Conservation (phyloP, 768 basidiomycete genomes). For the Mycena capillaripes region DNA sequence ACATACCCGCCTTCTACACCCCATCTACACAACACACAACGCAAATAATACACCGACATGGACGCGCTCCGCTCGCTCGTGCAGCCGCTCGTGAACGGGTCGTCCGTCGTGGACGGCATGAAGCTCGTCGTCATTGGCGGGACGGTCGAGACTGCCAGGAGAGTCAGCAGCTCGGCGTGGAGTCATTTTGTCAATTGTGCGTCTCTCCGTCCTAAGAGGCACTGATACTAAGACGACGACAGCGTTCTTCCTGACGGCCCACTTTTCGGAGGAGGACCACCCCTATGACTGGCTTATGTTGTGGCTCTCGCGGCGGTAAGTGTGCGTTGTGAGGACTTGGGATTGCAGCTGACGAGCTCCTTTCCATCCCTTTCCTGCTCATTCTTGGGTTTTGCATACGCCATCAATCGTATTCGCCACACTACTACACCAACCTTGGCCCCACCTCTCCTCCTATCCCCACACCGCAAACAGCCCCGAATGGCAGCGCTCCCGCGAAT, state of each 20-base stretch:
- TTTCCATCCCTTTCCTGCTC: not conserved
- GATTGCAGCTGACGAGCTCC: not conserved
- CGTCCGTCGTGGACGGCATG: slow-evolving; percentile 89
- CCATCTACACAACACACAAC: no score
- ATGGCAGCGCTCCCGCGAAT: slow-evolving; percentile 91
- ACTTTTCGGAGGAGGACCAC: slow-evolving; percentile 92
- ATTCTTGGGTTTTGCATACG: not conserved
- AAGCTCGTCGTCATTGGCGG: slow-evolving; percentile 92
- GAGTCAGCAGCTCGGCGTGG: slow-evolving; percentile 89
- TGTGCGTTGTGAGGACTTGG: not conserved
- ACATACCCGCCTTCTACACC: no score
- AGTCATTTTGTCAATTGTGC: slow-evolving; percentile 70
- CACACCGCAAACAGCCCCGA: slow-evolving; percentile 59
- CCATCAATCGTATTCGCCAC: not conserved
- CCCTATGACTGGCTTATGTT: slow-evolving; percentile 95
- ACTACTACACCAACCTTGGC: not conserved
- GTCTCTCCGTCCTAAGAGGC: slow-evolving; percentile 4
- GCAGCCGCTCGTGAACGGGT: slow-evolving; percentile 84
- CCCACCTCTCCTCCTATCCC: not conserved
- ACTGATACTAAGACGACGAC: slow-evolving; percentile 31
- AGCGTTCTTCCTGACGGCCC: slow-evolving; percentile 92
- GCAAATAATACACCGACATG: no score
- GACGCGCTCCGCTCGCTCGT: slow-evolving; percentile 87
- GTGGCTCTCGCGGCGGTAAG: slow-evolving; percentile 87
- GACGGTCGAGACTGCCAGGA: slow-evolving; percentile 87